phyloP scores from a whole-genome alignment of 2,329 filamentous ascomycete genomes.

The Alternaria dauci region DNA sequence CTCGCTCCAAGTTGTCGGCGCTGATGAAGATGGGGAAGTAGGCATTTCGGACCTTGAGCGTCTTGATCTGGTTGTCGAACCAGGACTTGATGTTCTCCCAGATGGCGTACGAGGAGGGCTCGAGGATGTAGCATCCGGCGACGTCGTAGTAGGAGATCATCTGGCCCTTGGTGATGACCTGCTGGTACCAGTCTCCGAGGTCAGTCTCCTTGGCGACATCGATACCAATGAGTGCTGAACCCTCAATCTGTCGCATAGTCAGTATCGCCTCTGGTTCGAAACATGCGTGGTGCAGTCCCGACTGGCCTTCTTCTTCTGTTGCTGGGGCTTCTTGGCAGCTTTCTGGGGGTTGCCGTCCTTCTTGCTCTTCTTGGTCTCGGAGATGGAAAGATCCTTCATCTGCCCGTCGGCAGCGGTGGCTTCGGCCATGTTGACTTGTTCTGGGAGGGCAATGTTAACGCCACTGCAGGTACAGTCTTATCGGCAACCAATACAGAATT shows the following conservation, averaged over 20 bases:
- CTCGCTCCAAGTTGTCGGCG: conserved; percentile 77
- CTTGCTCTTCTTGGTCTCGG: conserved; percentile 52
- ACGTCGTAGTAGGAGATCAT: conserved; percentile 99
- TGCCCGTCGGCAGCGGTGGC: conserved; percentile 49
- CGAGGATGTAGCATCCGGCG: conserved; percentile 71
- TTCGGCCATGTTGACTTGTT: conserved; percentile 42
- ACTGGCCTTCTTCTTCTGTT: conserved; percentile 59
- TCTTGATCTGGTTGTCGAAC: conserved; percentile 77
- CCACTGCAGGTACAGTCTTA: background rate
- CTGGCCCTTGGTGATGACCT: conserved; percentile 95
- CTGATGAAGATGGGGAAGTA: conserved; percentile 95
- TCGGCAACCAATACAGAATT: background rate
- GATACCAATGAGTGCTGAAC: conserved; percentile 80
- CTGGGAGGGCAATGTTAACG: conserved; percentile 16
- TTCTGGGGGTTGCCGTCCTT: conserved; percentile 46
- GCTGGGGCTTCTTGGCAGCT: conserved; percentile 53
- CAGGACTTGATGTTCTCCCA: conserved; percentile 71
- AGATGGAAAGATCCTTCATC: conserved; percentile 56
- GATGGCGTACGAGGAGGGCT: conserved; percentile 71
- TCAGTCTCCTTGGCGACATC: conserved; percentile 85
- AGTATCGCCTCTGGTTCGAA: conserved; percentile 17
- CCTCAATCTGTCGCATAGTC: conserved; percentile 58
- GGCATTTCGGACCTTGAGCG: conserved; percentile 90
- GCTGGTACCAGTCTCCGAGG: conserved; percentile 96
- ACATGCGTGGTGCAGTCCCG: background rate